These are phyloP conservation scores for Nyssa sinensis DNA, from an alignment of 148 eudicot species.

Conservation along the genomic window DNA sequence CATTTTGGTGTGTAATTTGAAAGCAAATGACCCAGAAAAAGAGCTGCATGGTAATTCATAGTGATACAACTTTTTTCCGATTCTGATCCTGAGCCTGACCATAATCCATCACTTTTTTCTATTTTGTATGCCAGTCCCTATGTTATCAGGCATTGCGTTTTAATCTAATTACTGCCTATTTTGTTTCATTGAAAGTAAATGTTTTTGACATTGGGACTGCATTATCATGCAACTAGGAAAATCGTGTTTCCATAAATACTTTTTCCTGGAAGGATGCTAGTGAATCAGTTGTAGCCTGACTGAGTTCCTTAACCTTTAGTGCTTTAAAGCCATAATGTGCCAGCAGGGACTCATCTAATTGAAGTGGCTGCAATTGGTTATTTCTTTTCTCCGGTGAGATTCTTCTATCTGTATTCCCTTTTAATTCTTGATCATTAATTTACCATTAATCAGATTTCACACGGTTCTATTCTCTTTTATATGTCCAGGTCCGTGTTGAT, in stretches of 20 bases:
- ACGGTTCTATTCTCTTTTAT: not conserved
- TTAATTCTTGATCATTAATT: not conserved
- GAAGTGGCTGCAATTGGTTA: conserved; percentile 88
- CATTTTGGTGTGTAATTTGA: not conserved
- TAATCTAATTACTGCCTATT: too few species aligned
- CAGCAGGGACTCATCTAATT: conserved; percentile 96
- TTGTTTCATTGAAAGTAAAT: too few species aligned
- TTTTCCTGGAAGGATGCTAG: not conserved
- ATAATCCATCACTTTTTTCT: not conserved
- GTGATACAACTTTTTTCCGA: too few species aligned
- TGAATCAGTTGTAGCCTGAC: conserved; percentile 1
- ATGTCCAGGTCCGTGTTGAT: conserved; percentile 79
- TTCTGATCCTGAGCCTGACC: too few species aligned
- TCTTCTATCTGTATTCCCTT: conserved; percentile 12
- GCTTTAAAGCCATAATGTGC: conserved; percentile 74
- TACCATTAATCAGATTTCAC: not conserved
- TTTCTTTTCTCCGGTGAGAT: conserved; percentile 88
- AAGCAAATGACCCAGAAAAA: not conserved
- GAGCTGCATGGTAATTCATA: too few species aligned
- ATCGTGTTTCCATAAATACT: too few species aligned
- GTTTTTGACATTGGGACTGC: not conserved
- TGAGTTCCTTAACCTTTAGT: conserved; percentile 50
- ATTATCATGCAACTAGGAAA: too few species aligned
- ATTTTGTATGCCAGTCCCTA: too few species aligned
- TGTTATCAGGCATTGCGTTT: not conserved